Conservation (phyloP, 2,329 filamentous ascomycete species). For the Aspergillus quadricinctus region DNA sequence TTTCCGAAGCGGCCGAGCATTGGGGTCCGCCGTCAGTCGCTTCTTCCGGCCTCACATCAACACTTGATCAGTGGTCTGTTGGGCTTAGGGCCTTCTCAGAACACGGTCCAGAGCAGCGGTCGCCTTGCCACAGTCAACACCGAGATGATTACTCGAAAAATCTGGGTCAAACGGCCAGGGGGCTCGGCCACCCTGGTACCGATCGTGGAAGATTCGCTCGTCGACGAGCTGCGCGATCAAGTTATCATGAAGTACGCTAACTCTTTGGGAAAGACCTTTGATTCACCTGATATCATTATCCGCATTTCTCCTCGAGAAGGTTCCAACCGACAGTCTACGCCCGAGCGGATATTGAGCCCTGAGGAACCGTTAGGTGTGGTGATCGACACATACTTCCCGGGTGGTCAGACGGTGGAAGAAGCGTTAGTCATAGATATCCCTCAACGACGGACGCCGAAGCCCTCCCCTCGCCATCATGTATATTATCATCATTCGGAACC, state of each 20-base stretch:
- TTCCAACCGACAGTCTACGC: slow-evolving; percentile 39
- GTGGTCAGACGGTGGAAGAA: slow-evolving; percentile 82
- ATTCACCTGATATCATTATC: slow-evolving; percentile 82
- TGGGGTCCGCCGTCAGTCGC: slow-evolving; percentile 35
- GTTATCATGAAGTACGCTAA: slow-evolving; percentile 93
- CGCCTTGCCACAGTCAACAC: slow-evolving; percentile 15
- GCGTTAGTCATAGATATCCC: slow-evolving; percentile 88
- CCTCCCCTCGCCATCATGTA: slow-evolving; percentile 61
- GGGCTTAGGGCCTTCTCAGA: slow-evolving; percentile 20
- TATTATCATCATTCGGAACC: slow-evolving; percentile 57
- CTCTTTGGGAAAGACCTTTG: slow-evolving; percentile 80
- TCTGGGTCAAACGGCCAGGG: slow-evolving; percentile 88
- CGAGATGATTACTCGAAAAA: slow-evolving; percentile 58
- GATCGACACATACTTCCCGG: slow-evolving; percentile 77
- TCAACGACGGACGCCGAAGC: slow-evolving; percentile 68
- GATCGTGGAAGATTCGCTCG: slow-evolving; percentile 80
- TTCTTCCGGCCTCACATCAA: slow-evolving; percentile 37
- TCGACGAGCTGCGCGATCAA: slow-evolving; percentile 90
- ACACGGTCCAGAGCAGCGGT: slow-evolving; percentile 18
- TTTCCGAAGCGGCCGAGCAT: slow-evolving; percentile 31
- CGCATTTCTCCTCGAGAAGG: slow-evolving; percentile 68
- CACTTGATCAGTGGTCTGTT: slow-evolving; percentile 34
- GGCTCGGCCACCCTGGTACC: slow-evolving; percentile 83
- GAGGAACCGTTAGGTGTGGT: slow-evolving; percentile 78
- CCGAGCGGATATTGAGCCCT: slow-evolving; percentile 70